These are phyloP conservation scores for Tetracladium maxilliforme DNA, from an alignment of 2,329 filamentous ascomycete species.

Conservation along the genomic window DNA sequence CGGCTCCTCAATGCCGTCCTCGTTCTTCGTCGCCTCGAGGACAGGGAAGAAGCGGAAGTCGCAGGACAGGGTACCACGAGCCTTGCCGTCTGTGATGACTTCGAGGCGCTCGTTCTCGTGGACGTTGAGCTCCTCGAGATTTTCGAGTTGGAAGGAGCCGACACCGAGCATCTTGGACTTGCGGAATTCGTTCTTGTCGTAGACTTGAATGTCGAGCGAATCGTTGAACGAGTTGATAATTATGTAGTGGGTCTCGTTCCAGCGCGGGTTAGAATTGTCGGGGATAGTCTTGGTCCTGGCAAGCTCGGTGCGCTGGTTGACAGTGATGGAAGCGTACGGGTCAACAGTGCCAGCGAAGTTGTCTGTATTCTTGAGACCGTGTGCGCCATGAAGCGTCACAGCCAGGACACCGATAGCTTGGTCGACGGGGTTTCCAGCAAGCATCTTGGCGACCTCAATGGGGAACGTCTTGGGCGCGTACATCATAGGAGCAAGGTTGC, in stretches of 20 bases:
- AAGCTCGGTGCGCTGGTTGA: conserved; percentile 70
- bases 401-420: conserved; percentile 91
- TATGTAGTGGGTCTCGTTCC: conserved; percentile 95
- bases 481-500: conserved; percentile 92
- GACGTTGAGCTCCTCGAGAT: conserved; percentile 60
- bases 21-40: conserved; percentile 53
- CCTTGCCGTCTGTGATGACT: conserved; percentile 69
- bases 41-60: conserved; percentile 96
- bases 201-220: conserved; percentile 69
- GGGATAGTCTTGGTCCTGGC: conserved; percentile 80
- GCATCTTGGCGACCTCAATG: conserved; percentile 96
- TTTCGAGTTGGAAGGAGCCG: conserved; percentile 74
- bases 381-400: conserved; percentile 78
- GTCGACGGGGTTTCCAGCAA: conserved; percentile 85
- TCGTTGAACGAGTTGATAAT: conserved; percentile 88
- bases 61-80: conserved; percentile 62
- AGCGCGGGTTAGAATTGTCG: conserved; percentile 75
- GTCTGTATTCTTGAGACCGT: conserved; percentile 88
- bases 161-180: conserved; percentile 93
- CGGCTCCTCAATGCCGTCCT: conserved; percentile 66
- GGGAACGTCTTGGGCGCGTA: conserved; percentile 96
- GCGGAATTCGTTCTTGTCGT: conserved; percentile 87
- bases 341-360: conserved; percentile 86
- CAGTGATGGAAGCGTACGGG: conserved; percentile 72
- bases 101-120: conserved; percentile 79